Evolutionary conservation across 31 red algal genomes (phyloP), one percentile per base, ranked within the genome.

Genomic region (Odonthalia washingtoniensis): DNA sequence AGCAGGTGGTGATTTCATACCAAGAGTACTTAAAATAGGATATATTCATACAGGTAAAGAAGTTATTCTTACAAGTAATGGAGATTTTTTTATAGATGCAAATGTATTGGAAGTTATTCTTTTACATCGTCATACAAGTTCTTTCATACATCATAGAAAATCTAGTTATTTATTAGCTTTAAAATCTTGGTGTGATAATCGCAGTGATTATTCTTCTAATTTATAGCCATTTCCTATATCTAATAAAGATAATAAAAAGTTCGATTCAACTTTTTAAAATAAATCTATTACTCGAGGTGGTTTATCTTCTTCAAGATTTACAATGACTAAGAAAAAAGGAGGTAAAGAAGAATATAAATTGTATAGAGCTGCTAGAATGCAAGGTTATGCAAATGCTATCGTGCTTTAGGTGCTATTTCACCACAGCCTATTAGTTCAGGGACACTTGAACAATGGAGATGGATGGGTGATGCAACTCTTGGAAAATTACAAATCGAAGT

Each of bases 11-110:
- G 95, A 98, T 61, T 74, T 94, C 6, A 88, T 98, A 42, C 77
- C 95, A 21, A 86, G 89, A 74, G 84, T 98, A 30, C 95, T 92
- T 21, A 92, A 93, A 83, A 28, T 92, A 28, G 94, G 94, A 17
- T 96, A 96, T 44, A 57, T 64, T 34, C 94, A 96, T 81, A 82
- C 86, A 37, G 94, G 94, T 24, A 96, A 92, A 68, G 80, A 92
- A 70, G 94, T 96, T 65, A 78, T 96, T 26, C 84, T 96, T 36
- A 96, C 82, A 17, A 78, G 82, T 45, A 83, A 42, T 60, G 94
- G 94, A 32, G 89, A 96, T 36, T 77, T 96, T 32, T 96, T 96
- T 62, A 88, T 96, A 32, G 94, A 96, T 70, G 89, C 94, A 9
- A 96, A 79, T 78, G 94, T 89, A 4, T 68, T 96, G 34, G 94